Evolutionary conservation across 2,329 filamentous ascomycete species (phyloP).

Genomic region (Fusarium marasasianum): DNA sequence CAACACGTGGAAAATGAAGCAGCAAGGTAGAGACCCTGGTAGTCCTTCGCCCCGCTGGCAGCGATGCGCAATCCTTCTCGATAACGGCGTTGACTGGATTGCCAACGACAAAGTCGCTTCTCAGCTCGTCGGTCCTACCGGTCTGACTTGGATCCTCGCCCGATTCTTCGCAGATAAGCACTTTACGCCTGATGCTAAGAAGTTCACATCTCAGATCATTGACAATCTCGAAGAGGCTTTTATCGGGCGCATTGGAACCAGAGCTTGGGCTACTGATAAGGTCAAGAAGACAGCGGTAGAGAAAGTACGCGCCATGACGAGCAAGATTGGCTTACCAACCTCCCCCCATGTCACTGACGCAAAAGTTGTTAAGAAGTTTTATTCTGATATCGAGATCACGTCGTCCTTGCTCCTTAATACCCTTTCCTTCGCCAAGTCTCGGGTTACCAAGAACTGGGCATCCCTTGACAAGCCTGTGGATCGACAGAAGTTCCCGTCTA

Average conservation of each 20-base stretch:
- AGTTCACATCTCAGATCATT: constrained; percentile 73
- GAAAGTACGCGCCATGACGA: constrained; percentile 72
- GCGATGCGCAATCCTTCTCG: background rate
- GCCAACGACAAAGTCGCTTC: background rate
- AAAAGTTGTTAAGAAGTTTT: constrained; percentile 63
- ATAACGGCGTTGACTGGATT: background rate
- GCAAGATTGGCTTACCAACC: constrained; percentile 75
- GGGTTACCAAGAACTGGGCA: constrained; percentile 61
- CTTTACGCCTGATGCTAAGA: constrained; percentile 73
- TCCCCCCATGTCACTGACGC: constrained; percentile 70
- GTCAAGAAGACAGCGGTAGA: constrained; percentile 68
- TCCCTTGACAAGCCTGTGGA: constrained; percentile 68
- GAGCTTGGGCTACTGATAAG: constrained; percentile 72
- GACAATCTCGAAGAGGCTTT: constrained; percentile 75
- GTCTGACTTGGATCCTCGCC: constrained; percentile 73
- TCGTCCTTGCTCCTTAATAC: constrained; percentile 67
- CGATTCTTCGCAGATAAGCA: constrained; percentile 75
- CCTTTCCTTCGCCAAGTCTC: constrained; percentile 59
- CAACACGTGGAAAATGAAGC: constrained; percentile 45
- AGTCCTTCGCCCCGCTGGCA: constrained; percentile 6
- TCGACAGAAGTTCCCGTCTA: constrained; percentile 69
- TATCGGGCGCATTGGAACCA: constrained; percentile 64
- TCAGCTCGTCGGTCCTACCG: constrained; percentile 23
- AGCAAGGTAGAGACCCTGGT: constrained; percentile 51
- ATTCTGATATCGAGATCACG: constrained; percentile 60